Evolutionary conservation across 1,284 basidiomycete genomes (phyloP).

Genomic region (Melampsora medusae): DNA sequence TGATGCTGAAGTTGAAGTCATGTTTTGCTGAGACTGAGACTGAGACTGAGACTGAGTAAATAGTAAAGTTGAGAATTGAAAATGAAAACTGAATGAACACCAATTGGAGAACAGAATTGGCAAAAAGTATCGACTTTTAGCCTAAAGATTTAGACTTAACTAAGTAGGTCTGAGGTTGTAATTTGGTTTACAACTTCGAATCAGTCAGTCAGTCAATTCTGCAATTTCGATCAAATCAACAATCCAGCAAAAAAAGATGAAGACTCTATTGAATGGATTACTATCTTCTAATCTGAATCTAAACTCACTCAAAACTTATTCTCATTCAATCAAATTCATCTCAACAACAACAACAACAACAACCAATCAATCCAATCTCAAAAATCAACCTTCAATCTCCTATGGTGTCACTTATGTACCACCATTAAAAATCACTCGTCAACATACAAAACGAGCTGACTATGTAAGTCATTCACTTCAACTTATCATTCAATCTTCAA

Average conservation of each 20-base stretch:
- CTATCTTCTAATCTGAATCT: background rate
- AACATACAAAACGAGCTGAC: slow-evolving; percentile 37
- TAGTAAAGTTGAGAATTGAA: too few species aligned
- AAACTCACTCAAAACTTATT: background rate
- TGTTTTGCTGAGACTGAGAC: too few species aligned
- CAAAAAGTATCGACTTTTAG: too few species aligned
- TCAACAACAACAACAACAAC: background rate
- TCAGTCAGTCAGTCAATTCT: too few species aligned
- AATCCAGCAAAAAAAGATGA: background rate
- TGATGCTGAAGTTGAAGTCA: too few species aligned
- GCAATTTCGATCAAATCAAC: background rate
- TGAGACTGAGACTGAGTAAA: too few species aligned
- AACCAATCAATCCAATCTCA: background rate
- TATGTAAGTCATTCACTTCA: background rate
- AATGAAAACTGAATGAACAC: too few species aligned
- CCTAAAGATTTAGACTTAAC: too few species aligned
- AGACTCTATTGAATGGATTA: background rate
- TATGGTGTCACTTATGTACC: slow-evolving; percentile 43
- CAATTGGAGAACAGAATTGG: too few species aligned
- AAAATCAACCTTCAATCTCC: background rate
- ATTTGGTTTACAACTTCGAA: too few species aligned
- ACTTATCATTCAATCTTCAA: background rate
- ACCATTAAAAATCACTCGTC: slow-evolving; percentile 26
- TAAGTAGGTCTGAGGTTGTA: too few species aligned
- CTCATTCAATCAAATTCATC: background rate